A percentile compares a stretch with the other conserved stretches of the same genome.
phyloP scores from a whole-genome alignment of 2,329 filamentous ascomycete species.

The Neonectria sp. region DNA sequence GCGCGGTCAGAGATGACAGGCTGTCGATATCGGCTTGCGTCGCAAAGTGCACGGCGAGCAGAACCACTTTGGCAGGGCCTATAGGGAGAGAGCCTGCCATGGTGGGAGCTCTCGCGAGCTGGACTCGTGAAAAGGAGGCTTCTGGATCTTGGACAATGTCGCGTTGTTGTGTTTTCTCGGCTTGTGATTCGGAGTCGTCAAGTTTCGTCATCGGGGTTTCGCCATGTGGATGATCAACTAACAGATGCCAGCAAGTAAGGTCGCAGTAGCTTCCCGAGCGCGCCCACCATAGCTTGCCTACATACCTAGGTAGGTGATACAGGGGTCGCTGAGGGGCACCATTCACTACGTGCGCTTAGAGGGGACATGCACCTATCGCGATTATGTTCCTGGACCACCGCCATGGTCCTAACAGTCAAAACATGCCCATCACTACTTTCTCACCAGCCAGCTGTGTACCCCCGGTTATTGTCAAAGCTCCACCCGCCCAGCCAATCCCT shows the following conservation, averaged over 20 bases:
- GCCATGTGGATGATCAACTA: constrained; percentile 15
- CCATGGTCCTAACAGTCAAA: constrained; percentile 7
- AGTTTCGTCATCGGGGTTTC: constrained; percentile 1
- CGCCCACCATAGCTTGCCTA: not conserved
- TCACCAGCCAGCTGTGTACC: constrained; percentile 16
- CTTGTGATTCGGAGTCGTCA: not conserved
- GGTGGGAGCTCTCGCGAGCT: constrained; percentile 8
- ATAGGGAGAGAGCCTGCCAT: constrained; percentile 56
- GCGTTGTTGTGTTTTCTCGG: not conserved
- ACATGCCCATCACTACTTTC: not conserved
- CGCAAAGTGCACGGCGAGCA: constrained; percentile 81
- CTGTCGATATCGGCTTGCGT: constrained; percentile 75
- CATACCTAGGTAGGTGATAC: not conserved
- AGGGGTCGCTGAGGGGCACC: not conserved
- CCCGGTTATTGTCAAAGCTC: constrained; percentile 21
- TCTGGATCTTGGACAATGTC: not conserved
- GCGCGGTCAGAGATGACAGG: constrained; percentile 72
- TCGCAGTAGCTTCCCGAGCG: constrained; percentile 9
- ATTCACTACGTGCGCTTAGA: not conserved
- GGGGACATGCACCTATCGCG: constrained; percentile 22
- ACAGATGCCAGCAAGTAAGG: constrained; percentile 11
- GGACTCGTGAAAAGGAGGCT: not conserved
- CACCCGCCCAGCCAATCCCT: constrained; percentile 39
- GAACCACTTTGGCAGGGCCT: constrained; percentile 77
- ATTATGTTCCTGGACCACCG: not conserved